Base-by-base conservation (phyloP, 2,329 filamentous ascomycete species). In the Colletotrichum costaricense region DNA sequence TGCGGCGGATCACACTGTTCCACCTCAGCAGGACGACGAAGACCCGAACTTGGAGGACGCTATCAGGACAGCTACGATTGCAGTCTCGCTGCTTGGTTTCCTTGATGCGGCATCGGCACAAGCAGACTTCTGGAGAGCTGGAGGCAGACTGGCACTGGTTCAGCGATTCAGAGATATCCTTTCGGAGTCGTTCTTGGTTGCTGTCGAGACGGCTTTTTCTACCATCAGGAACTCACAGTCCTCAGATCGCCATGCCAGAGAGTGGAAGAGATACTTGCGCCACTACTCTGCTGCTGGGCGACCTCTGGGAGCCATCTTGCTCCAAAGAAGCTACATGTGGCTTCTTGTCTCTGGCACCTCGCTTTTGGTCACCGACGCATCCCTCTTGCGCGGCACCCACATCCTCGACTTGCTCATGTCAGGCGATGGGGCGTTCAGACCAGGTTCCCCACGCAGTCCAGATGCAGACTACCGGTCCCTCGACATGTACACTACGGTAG, bases 1-100 rank as follows among this genome's bases (percentile, higher is more conserved):
- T 66, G 91, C 90, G 22, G 89, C 93, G 22, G 88, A 90, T 63
- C 85, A 82, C 55, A 84, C 91, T 9, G 83, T 88, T 56, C 88
- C 83, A 49, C 89, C 85, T 63, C 90, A 85, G 76, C 86, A 84
- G 64, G 88, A 86, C 76, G 87, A 88, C 52, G 89, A 90, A 62
- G 86, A 87, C 74, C 88, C 89, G 54, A 89, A 90, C 67, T 82
- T 92, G 14, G 91, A 93, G 67, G 91, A 94, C 78, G 91, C 92
- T 64, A 86, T 93, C 68, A 87, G 91, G 33, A 90, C 93, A 65
- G 91, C 95, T 65, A 94, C 93, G 22, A 90, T 98, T 76, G 91
- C 93, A 7, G 90, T 97, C 60, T 96, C 96, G 0, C 86, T 99
- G n/a, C 84, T 98, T 28, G 97, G 97, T 0, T 98, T 99, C 80